Evolutionary conservation across 2,329 filamentous ascomycete species (phyloP).

Genomic region (Ampelomyces quisqualis): DNA sequence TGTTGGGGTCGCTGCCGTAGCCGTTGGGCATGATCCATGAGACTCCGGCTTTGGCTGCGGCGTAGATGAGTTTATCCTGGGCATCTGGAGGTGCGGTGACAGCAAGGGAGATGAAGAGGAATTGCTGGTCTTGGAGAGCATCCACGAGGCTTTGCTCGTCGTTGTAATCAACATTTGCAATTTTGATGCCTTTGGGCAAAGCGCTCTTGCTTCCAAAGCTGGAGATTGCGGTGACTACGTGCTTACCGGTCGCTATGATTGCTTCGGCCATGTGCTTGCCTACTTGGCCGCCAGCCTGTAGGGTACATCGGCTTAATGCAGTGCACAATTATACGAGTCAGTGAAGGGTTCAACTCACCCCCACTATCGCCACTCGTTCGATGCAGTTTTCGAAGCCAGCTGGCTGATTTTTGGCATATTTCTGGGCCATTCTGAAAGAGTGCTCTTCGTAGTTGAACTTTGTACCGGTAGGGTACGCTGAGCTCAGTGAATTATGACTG

Average conservation of each 20-base stretch:
- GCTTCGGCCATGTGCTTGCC: neutral
- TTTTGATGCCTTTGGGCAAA: neutral
- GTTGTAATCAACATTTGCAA: neutral
- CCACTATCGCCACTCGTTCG: neutral
- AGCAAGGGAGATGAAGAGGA: neutral
- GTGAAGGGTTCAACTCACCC: neutral
- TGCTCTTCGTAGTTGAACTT: no score
- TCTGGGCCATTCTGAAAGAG: neutral
- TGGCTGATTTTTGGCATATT: neutral
- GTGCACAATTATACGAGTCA: no score
- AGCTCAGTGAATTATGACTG: no score
- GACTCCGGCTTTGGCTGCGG: neutral
- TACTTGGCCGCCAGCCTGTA: neutral
- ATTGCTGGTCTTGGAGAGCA: neutral
- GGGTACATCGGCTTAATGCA: no score
- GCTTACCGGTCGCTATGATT: neutral
- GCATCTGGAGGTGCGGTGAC: neutral
- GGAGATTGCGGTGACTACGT: neutral
- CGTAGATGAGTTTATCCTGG: neutral
- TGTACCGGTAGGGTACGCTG: no score
- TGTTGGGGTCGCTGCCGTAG: neutral
- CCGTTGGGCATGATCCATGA: neutral
- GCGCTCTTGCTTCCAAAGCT: neutral
- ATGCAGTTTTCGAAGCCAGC: neutral
- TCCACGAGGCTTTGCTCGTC: neutral